phyloP scores from a whole-genome alignment of 345 rosid species.

The Cochlearia excelsa region DNA sequence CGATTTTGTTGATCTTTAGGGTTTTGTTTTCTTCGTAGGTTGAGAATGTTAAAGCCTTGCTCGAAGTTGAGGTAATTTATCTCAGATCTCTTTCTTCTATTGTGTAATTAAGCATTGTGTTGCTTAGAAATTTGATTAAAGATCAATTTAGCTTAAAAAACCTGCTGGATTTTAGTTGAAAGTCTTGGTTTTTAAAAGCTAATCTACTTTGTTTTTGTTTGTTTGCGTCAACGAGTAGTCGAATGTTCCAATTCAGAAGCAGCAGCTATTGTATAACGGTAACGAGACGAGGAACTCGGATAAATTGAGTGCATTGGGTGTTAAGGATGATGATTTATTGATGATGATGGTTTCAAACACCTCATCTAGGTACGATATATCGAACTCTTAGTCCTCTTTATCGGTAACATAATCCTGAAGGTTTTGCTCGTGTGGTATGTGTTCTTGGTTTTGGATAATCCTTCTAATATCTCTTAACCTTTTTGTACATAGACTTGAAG shows the following conservation, averaged over 20 bases:
- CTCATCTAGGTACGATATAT: constrained; percentile 44
- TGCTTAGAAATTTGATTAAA: neutral
- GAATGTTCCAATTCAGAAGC: constrained; percentile 75
- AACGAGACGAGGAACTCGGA: constrained; percentile 71
- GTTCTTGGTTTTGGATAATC: constrained; percentile 29
- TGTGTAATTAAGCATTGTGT: constrained; percentile 8
- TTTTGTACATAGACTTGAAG: constrained; percentile 41
- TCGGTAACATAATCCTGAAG: neutral
- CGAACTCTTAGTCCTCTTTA: constrained; percentile 6
- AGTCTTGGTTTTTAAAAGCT: constrained; percentile 28
- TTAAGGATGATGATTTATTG: constrained; percentile 84
- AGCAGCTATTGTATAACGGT: constrained; percentile 83
- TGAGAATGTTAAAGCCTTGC: constrained; percentile 93
- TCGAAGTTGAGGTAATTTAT: constrained; percentile 83
- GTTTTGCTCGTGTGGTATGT: neutral
- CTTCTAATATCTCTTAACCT: constrained; percentile 41
- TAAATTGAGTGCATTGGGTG: constrained; percentile 79
- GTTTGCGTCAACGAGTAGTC: constrained; percentile 48
- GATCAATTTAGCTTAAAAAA: neutral
- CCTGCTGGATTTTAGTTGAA: neutral
- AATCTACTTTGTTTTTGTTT: constrained; percentile 17
- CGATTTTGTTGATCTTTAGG: neutral
- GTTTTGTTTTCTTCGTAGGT: constrained; percentile 42
- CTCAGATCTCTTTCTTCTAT: constrained; percentile 28
- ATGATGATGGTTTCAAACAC: constrained; percentile 90